Base-by-base conservation (phyloP, 805 yeast species). In the Ogataea degrootiae region DNA sequence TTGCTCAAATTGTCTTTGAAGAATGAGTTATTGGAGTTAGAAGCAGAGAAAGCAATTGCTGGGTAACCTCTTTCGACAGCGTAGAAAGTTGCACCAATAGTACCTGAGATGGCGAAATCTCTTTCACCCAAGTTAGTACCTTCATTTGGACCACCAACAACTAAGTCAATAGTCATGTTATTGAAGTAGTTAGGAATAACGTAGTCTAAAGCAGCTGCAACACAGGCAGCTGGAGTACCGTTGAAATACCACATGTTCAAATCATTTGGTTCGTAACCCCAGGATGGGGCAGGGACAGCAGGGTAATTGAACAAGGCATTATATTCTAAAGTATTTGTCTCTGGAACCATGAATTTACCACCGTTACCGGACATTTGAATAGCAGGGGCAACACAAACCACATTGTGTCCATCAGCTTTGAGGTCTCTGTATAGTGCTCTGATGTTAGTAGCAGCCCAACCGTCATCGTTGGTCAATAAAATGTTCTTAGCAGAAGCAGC, bases 371-470 rank as follows among this genome's bases (percentile, higher is more conserved):
- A 71, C 64, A 74, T 69, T 53, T 74, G 77, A 37, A 70, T 68
- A 23, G 71, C 76, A 42, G 83, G 82, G 11, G 82, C 82, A 35
- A 74, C 78, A 55, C 75, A 53, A 44, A 71, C 63, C 35, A 76
- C 82, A 47, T 66, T 68, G 58, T 77, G 74, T 23, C 79, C 80
- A n/a, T 75, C 80, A 8, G 58, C 56, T 34, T 62, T 69, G 51
- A 77, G 69, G 36, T 68, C 77, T 44, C 72, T 62, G 70, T 78
- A 79, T 12, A 78, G 62, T n/a, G 83, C 80, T 58, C 83, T 73
- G 57, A 79, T 75, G 57, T 77, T 77, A 41, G 82, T 75, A 5
- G 82, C 65, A 3, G 74, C 76, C 78, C 79, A 79, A 19, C 77
- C 74, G 52, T 79, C 84, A 57, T 79, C 84, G 55, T 79, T 78